Percentiles rank a stretch among this genome's conserved stretches.
phyloP scores from a whole-genome alignment of 192 early-diverging fungal genomes.

The Pecoramyces ruminantium region DNA sequence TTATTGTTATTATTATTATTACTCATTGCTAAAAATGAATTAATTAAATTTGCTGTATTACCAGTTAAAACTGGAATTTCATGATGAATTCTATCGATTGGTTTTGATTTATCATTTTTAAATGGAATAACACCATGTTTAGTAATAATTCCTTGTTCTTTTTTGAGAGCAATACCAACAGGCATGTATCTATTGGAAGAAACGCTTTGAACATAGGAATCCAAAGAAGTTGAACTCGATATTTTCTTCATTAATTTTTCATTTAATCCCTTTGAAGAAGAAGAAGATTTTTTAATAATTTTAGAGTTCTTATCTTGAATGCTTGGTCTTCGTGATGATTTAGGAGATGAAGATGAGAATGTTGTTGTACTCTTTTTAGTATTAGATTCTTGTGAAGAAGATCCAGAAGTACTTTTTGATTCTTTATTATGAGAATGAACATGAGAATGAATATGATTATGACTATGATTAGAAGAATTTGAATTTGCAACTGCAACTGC shows the following conservation, averaged over 20 bases:
- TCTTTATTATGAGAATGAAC: no score
- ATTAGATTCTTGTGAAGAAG: no score
- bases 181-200: not conserved
- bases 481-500: no score
- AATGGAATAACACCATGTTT: not conserved
- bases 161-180: not conserved
- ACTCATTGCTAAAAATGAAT: not conserved
- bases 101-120: not conserved
- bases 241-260: not conserved
- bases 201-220: not conserved
- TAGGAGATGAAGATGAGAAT: not conserved
- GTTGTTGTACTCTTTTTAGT: no score
- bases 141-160: not conserved
- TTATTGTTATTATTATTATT: not conserved
- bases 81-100: not conserved
- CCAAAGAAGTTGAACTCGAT: not conserved
- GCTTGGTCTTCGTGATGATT: not conserved
- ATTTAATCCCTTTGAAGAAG: not conserved
- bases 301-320: not conserved
- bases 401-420: no score
- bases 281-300: not conserved
- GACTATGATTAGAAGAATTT: no score
- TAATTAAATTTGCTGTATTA: not conserved
- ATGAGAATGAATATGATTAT: no score
- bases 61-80: not conserved